Conservation (phyloP, 306 rosid genomes). For the Vigna angularis region DNA sequence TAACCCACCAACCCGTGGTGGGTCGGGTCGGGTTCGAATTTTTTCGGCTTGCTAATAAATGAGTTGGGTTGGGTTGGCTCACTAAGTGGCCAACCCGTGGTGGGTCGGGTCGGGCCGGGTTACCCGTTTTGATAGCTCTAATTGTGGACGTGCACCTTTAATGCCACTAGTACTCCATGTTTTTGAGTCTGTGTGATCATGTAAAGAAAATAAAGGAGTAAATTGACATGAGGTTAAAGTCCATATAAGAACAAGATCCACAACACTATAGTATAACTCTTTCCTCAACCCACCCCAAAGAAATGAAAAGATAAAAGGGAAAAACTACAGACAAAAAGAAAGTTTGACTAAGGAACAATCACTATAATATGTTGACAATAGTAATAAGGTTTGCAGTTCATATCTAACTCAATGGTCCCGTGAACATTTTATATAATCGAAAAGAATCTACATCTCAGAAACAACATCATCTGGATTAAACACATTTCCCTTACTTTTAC, state of each 20-base stretch:
- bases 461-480: constrained; percentile 95
- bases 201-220: constrained; percentile 37
- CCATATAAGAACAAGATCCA: constrained; percentile 7
- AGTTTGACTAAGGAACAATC: too few relatives aligned
- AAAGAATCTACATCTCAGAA: constrained; percentile 94
- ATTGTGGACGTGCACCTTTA: constrained; percentile 74
- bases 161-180: constrained; percentile 94
- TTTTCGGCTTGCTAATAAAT: too few relatives aligned
- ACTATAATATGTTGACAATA: not conserved
- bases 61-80: too few relatives aligned
- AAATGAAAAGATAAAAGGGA: constrained; percentile 9
- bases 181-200: constrained; percentile 78
- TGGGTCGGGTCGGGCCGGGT: too few relatives aligned
- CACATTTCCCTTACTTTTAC: constrained; percentile 97
- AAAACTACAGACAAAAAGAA: not conserved
- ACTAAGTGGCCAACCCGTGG: too few relatives aligned
- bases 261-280: constrained; percentile 16
- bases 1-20: too few relatives aligned
- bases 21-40: too few relatives aligned
- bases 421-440: constrained; percentile 97
- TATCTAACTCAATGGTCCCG: constrained; percentile 91
- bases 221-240: constrained; percentile 34
- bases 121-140: too few relatives aligned
- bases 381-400: constrained; percentile 30
- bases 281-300: constrained; percentile 22